Base-by-base conservation (phyloP, 169 alveolate genomes). In the Plasmodium gallinaceum region DNA sequence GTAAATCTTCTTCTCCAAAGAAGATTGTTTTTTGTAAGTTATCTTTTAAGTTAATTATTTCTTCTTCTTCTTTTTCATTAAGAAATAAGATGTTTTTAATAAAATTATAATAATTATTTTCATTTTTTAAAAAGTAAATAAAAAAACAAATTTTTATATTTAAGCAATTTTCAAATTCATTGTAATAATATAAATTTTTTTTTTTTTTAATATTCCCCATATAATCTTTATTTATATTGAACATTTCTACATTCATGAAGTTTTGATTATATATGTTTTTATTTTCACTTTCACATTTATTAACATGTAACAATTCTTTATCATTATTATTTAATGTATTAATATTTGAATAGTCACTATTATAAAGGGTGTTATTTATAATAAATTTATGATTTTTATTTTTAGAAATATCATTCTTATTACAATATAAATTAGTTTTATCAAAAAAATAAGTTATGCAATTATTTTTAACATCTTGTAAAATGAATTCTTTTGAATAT, bases 121-220 rank as follows among this genome's bases (percentile, higher is more conserved):
- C 20, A 42, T 42, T 80, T 80, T 32, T 68, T 42, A 80, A 52
- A 54, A 68, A 60, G 20, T 62, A 9, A 5, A 62, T 64, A 20
- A 80, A n/a, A 48, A 80, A 80, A 48, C 71, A 68, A n/a, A 68
- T 80, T 80, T 80, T 80, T 24, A 65, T 16, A 46, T 45, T 78
- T 66, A 45, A 42, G 54, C 80, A 65, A 69, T 78, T 48, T 18
- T 51, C 20, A 65, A 45, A 78, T 20, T 58, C 89, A 37, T 78
- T 52, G 10, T 65, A 66, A 42, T 42, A 78, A 65, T 72, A 6
- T 1, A 32, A 20, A 12, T 61, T 10, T 24, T 62, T 58, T 42
- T 68, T 74, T 14, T 45, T 45, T 14, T 24, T 9, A n/a, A 12
- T 18, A 8, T 75, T 43, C 12, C 2, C 6, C 10, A 37, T 12